Evolutionary conservation across 78 protist species (phyloP).

Genomic region (Chrysochromulina parva): DNA sequence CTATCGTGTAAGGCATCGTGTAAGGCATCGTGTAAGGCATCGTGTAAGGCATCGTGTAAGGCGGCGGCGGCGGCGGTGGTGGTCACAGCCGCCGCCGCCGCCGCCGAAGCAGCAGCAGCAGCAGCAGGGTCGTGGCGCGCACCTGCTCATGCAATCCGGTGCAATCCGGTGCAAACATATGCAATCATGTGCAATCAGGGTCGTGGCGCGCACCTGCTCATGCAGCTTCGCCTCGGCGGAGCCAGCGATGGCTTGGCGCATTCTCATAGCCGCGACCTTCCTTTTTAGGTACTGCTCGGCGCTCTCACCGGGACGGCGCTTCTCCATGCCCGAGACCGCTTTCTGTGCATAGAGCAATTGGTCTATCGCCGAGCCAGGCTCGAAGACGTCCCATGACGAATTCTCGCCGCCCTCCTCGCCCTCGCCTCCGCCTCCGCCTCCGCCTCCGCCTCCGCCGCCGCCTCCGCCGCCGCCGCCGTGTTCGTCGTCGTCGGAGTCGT

Average conservation of each 20-base stretch:
- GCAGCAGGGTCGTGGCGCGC: neutral
- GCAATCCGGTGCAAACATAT: too few relatives aligned
- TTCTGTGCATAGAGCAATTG: slow-evolving; percentile 9
- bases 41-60: too few relatives aligned
- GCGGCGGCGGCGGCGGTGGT: too few relatives aligned
- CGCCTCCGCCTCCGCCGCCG: neutral
- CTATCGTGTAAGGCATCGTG: too few relatives aligned
- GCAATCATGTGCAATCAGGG: neutral
- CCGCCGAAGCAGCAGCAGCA: too few relatives aligned
- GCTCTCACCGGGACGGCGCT: neutral
- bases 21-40: too few relatives aligned
- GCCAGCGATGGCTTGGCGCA: neutral
- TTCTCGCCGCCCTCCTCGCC: neutral
- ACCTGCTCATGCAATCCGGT: neutral
- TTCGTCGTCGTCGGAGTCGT: neutral
- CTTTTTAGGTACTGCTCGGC: neutral
- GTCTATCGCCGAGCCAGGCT: slow-evolving; percentile 18
- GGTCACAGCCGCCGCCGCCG: too few relatives aligned
- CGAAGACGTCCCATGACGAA: too few relatives aligned
- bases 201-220: neutral
- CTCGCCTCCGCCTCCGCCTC: neutral
- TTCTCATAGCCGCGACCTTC: neutral
- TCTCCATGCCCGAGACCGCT: slow-evolving; percentile 6
- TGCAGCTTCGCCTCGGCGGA: neutral
- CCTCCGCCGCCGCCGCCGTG: neutral